Base-by-base conservation (phyloP, 139 green algal species). In the Coelastrella sp. region DNA sequence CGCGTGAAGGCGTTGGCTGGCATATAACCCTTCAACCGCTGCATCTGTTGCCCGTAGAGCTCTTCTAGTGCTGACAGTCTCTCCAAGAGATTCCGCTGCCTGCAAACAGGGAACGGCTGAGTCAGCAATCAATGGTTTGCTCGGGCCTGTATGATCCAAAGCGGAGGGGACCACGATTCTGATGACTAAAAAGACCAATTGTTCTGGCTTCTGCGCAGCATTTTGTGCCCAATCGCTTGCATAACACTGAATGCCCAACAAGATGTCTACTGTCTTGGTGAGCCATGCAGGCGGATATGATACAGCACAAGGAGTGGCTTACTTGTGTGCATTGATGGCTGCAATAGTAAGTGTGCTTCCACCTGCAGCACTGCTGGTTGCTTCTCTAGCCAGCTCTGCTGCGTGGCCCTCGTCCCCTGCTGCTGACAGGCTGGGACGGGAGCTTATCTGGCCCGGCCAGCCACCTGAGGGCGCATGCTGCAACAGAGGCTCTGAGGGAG, bases 51-150 rank as follows among this genome's bases (percentile, higher is more conserved):
- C 0, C 93, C 93, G 49, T 98, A 83, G 81, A 87, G 78, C 22
- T 88, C 79, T 91, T 98, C 96, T 22, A 98, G 87, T 7, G 88
- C 92, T 20, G 79, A 87, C 27, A 97, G 85, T 0, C 96, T 94
- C 35, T 95, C 87, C 35, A 93, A 20, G 0, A 95, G 84, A 22
- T 57, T 59, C 68, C 76, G 66, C 70, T 82, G 68, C 88, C 88
- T 88, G 80, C 58, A 83, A 49, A 65, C 74, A 58, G 7, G 6
- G n/a, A 7, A 83, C 49, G 25, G 14, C 10, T 60, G 25, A 81
- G 74, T 59, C 17, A 12, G 12, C 12, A 70, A 17, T 70, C 12
- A 22, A 17, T 70, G 12, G 15, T 27, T 10, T 27, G 24, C 68
- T 76, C 24, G 68, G 24, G 68, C 17, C 8, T 76, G 63, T 15